Evolutionary conservation across 768 basidiomycete species (phyloP), one percentile per base, ranked within the genome.

Genomic region (Lyophyllum decastes): DNA sequence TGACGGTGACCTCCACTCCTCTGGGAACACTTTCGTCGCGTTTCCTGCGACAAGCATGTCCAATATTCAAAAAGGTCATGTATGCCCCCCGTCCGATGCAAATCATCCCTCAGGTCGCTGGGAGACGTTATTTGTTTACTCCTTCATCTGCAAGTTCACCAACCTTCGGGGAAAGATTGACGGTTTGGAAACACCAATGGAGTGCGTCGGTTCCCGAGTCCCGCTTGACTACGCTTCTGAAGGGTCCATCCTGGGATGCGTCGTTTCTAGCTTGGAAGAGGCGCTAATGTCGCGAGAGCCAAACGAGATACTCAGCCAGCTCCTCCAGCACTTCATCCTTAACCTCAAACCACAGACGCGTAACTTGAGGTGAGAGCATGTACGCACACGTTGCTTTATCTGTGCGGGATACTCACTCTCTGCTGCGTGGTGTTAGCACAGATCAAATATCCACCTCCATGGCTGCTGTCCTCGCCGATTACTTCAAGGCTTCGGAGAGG

Each of bases 311-410:
- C 78, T 94, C 61, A 87, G 85, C 44, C 82, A 84, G 68, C 77
- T 94, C 64, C 84, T 94, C 21, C 79, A 79, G 57, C 83, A 86
- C 58, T 94, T 94, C 70, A 82, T 94, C 64, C 78, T 87, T 65
- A 93, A 92, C 73, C 83, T 94, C 64, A 85, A 86, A 68, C 91
- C 92, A 19, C 88, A 88, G 72, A 89, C 91, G 86, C 89, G 91
- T 88, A 92, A 92, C 80, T 80, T 92, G 73, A 90, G 88, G 91
- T 90, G 75, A 75, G 85, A 70, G 72, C 73, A 71, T 71, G 70
- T 72, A 73, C 58, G 48, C 55, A 62, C 65, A 61, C 58, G 55
- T 64, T 68, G 61, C 60, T 58, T 62, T 61, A 52, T 64, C 67
- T 64, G 63, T 72, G 62, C 66, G 62, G 66, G 61, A 64, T 62